Evolutionary conservation across 1,284 basidiomycete species (phyloP).

Genomic region (Coniferiporia sulphurascens): DNA sequence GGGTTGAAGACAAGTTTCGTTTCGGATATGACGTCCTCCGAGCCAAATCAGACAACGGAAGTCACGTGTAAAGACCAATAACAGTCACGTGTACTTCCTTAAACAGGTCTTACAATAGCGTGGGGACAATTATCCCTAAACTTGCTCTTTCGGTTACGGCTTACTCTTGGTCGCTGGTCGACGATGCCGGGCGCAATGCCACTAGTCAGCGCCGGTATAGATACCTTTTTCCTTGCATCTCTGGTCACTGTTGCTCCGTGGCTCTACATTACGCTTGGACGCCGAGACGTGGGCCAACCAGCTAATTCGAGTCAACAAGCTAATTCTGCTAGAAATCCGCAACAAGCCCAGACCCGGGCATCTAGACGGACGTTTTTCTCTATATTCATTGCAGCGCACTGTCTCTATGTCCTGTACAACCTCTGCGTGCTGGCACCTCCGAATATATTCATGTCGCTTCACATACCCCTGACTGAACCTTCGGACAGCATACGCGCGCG

Average conservation of each 20-base stretch:
- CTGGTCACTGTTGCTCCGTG: constrained; percentile 22
- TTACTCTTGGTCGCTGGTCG: not conserved
- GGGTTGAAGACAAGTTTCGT: no score
- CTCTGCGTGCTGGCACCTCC: constrained; percentile 48
- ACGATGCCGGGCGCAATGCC: constrained; percentile 18
- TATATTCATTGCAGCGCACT: constrained; percentile 47
- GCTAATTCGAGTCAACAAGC: not conserved
- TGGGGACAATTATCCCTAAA: not conserved
- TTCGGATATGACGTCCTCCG: no score
- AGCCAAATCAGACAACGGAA: no score
- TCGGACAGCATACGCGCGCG: constrained; percentile 45
- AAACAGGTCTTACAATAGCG: not conserved
- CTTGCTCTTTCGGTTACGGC: not conserved
- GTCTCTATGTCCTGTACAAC: constrained; percentile 46
- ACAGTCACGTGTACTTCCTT: no score
- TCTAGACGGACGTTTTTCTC: constrained; percentile 22
- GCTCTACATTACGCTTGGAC: constrained; percentile 19
- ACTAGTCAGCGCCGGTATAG: constrained; percentile 27
- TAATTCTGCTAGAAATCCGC: not conserved
- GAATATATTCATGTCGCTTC: constrained; percentile 56
- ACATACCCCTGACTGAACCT: constrained; percentile 49
- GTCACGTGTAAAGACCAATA: no score
- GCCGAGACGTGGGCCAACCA: constrained; percentile 9
- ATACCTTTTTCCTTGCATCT: constrained; percentile 26
- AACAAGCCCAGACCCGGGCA: not conserved